Conservation (phyloP, 768 basidiomycete species). For the Rhizopogon vesiculosus region DNA sequence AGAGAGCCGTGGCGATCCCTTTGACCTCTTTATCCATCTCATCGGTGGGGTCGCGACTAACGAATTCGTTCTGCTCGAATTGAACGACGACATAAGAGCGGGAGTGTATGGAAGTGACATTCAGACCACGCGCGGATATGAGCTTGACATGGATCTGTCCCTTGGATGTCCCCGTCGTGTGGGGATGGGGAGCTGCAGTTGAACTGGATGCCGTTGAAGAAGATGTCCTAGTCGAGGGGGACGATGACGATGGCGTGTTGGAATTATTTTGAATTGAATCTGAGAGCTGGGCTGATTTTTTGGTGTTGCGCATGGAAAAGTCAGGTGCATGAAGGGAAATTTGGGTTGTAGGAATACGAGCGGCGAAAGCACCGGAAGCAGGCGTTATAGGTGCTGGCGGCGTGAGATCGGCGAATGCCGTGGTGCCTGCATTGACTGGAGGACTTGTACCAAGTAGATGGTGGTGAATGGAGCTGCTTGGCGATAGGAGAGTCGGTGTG, state of each 20-base stretch:
- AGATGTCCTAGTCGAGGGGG: constrained; percentile 32
- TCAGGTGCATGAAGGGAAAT: constrained; percentile 84
- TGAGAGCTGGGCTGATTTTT: constrained; percentile 30
- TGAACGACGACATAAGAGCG: constrained; percentile 94
- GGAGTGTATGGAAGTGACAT: constrained; percentile 58
- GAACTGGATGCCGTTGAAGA: constrained; percentile 17
- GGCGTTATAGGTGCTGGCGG: constrained; percentile 45
- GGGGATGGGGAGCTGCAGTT: constrained; percentile 21
- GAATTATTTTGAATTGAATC: constrained; percentile 30
- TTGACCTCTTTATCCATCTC: constrained; percentile 88
- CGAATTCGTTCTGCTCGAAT: constrained; percentile 99
- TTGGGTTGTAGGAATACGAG: constrained; percentile 49
- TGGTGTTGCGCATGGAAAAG: constrained; percentile 71
- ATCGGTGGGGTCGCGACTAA: constrained; percentile 83
- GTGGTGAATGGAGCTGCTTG: constrained; percentile 19
- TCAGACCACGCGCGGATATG: constrained; percentile 83
- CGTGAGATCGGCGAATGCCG: constrained; percentile 30
- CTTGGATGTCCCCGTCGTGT: constrained; percentile 34
- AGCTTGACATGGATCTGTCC: constrained; percentile 96
- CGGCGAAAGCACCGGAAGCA: constrained; percentile 42
- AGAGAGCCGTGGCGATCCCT: constrained; percentile 61
- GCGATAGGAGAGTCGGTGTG: constrained; percentile 10
- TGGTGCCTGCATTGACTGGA: constrained; percentile 12
- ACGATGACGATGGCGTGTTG: constrained; percentile 36
- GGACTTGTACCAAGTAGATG: constrained; percentile 24